Conservation (phyloP, 2,329 filamentous ascomycete genomes). For the Pestalotiopsis sp. region DNA sequence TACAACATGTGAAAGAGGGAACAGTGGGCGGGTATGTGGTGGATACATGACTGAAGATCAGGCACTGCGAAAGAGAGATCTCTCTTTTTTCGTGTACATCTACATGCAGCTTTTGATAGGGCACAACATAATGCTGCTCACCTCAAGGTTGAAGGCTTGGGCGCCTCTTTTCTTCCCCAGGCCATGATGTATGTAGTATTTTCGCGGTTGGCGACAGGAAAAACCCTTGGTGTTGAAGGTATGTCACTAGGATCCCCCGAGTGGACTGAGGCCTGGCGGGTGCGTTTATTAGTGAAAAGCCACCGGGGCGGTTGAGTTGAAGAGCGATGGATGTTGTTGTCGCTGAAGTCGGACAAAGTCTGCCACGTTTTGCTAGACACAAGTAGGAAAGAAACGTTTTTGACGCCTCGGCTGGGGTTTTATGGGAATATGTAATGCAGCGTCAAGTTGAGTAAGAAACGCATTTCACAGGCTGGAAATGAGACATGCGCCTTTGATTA, state of each 20-base stretch:
- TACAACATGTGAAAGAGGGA: neutral
- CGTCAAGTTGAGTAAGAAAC: neutral
- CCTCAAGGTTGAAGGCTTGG: slow-evolving; percentile 31
- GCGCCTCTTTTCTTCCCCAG: slow-evolving; percentile 32
- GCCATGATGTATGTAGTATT: slow-evolving; percentile 25
- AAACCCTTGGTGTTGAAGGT: neutral
- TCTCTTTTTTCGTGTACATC: neutral
- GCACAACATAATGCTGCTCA: slow-evolving; percentile 14
- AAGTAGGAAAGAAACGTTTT: neutral
- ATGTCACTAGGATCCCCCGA: neutral
- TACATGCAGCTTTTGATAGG: neutral
- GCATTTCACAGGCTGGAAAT: neutral
- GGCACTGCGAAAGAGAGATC: neutral
- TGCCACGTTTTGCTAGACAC: neutral
- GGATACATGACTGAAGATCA: neutral
- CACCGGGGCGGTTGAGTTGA: neutral
- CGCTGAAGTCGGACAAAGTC: neutral
- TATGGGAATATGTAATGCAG: neutral
- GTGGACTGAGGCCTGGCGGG: neutral
- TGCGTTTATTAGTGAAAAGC: neutral
- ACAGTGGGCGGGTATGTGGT: neutral
- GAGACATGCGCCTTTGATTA: neutral
- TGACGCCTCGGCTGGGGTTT: too few relatives aligned
- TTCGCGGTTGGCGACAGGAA: neutral
- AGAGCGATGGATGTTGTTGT: neutral